A percentile compares a stretch with the other conserved stretches of the same genome.
phyloP scores from a whole-genome alignment of 2,329 filamentous ascomycete species.

The Sarocladium oryzae region DNA sequence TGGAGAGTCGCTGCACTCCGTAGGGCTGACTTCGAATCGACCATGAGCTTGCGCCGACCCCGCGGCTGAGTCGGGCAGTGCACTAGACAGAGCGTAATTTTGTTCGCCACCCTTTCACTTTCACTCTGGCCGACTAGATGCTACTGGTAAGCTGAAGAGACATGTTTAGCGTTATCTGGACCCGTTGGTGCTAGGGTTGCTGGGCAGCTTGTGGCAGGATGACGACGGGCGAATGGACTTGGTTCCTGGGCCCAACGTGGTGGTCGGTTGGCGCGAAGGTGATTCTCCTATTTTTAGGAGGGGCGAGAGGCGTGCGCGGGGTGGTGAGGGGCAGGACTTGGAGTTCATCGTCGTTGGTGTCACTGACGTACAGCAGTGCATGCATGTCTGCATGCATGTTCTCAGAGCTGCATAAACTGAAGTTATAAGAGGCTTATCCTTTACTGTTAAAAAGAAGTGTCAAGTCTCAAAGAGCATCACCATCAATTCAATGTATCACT shows the following conservation, averaged over 20 bases:
- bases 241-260: background rate
- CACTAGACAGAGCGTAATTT: background rate
- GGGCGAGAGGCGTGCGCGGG: background rate
- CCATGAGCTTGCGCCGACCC: background rate
- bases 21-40: background rate
- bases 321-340: constrained; percentile 1
- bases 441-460: too few species aligned
- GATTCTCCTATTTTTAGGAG: constrained; percentile 2
- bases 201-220: background rate
- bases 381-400: too few species aligned
- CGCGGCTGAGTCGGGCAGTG: constrained; percentile 9
- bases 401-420: too few species aligned
- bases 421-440: too few species aligned
- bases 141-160: background rate
- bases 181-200: background rate
- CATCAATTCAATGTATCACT: too few species aligned
- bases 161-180: background rate
- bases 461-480: too few species aligned
- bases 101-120: too few species aligned
- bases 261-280: background rate
- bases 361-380: background rate
- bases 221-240: background rate
- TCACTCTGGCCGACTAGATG: background rate
- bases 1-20: too few species aligned
- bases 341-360: background rate